Evolutionary conservation across 805 yeast species (phyloP).

Genomic region (Kuraishia cidri): DNA sequence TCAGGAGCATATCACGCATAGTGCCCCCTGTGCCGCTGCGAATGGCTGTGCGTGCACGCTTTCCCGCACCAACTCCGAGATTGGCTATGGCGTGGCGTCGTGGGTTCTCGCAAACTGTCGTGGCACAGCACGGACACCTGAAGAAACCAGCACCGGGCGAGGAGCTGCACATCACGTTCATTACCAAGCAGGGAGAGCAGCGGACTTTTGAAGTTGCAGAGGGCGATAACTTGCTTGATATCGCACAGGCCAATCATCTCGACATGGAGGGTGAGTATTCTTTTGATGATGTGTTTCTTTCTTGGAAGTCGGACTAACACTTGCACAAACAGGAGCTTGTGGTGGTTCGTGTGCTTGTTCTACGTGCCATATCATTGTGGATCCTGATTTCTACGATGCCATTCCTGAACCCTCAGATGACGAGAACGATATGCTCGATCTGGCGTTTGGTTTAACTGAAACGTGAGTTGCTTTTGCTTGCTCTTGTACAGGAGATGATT

Average conservation of each 20-base stretch:
- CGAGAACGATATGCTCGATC: conserved; percentile 96
- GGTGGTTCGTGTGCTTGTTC: conserved; percentile 99
- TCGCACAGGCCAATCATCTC: conserved; percentile 86
- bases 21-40: no score
- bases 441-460: conserved; percentile 95
- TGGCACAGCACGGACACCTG: conserved; percentile 66
- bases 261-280: conserved; percentile 72
- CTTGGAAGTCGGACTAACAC: not conserved
- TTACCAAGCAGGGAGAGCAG: conserved; percentile 86
- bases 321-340: conserved; percentile 52
- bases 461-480: conserved; percentile 27
- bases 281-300: not conserved
- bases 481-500: not conserved
- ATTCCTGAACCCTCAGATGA: conserved; percentile 96
- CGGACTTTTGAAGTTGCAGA: conserved; percentile 77
- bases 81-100: not conserved
- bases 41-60: no score
- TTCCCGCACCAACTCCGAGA: no score
- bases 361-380: conserved; percentile 94
- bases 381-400: conserved; percentile 86
- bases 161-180: conserved; percentile 79
- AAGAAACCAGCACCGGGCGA: conserved; percentile 92
- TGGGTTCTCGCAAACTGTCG: conserved; percentile 9
- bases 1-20: no score
- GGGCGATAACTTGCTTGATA: conserved; percentile 87